These are phyloP conservation scores for Candida methanosorbosa DNA, from an alignment of 805 yeast species.

Conservation along the genomic window DNA sequence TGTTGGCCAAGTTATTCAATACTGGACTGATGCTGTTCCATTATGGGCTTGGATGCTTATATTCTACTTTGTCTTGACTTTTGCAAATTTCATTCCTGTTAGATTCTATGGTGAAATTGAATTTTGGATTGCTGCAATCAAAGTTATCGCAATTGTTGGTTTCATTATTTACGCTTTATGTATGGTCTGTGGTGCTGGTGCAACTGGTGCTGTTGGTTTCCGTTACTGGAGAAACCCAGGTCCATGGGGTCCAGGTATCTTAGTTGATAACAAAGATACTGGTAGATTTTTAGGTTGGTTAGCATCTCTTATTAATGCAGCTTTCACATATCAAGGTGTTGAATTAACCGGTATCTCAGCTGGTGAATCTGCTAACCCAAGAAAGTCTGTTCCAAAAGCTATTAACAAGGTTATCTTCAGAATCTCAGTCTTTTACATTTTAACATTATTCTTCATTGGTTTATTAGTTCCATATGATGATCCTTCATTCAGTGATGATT, in stretches of 20 bases:
- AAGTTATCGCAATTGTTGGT: conserved; percentile 57
- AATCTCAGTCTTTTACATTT: conserved; percentile 57
- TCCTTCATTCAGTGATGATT: conserved; percentile 31
- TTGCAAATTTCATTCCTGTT: conserved; percentile 44
- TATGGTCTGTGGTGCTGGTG: conserved; percentile 72
- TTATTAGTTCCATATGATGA: conserved; percentile 63
- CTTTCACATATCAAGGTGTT: conserved; percentile 77
- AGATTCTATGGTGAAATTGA: conserved; percentile 44
- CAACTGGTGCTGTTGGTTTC: conserved; percentile 65
- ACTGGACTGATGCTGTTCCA: conserved; percentile 55
- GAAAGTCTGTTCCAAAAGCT: conserved; percentile 64
- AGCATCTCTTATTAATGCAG: conserved; percentile 59
- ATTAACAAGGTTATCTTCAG: conserved; percentile 61
- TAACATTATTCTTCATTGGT: conserved; percentile 61
- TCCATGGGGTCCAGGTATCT: conserved; percentile 61
- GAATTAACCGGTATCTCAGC: conserved; percentile 70
- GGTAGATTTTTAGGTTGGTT: conserved; percentile 65
- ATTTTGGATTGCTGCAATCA: conserved; percentile 59
- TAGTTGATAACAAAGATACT: conserved; percentile 37
- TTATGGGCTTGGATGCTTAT: conserved; percentile 55
- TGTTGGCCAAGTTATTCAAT: conserved; percentile 52
- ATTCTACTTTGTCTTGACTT: conserved; percentile 37
- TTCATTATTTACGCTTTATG: conserved; percentile 54
- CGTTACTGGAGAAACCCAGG: conserved; percentile 79
- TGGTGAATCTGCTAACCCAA: conserved; percentile 65